Base-by-base conservation (phyloP, 768 basidiomycete species). In the Megacollybia marginata region DNA sequence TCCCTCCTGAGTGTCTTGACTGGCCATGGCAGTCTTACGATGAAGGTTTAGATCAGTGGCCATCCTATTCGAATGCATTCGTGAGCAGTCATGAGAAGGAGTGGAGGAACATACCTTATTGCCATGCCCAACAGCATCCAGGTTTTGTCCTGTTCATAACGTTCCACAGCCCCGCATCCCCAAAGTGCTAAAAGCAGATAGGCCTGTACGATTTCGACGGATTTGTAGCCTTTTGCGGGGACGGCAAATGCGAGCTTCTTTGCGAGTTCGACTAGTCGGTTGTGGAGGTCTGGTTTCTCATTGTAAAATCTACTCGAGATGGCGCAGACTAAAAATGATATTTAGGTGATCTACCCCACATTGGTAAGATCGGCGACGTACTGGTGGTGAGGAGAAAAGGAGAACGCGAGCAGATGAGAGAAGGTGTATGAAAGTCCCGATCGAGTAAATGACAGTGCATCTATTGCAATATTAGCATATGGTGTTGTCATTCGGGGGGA, bases 1-100 rank as follows among this genome's bases (percentile, higher is more conserved):
- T 33, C 84, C 88, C 60, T 94, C 92, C n/a, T 83, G 72, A 1
- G 85, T 83, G 52, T 91, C 85, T 19, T 75, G 72, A 54, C 73
- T 79, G 18, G 69, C 66, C 38, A 75, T 65, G 1, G 74, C 71
- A 8, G 87, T 86, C 63, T 95, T 94, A 48, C 94, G 83, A 62
- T 98, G 94, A 49, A 99, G 67, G 63, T 97, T 98, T 33, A 99
- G 70, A 66, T 99, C 96, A 12, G 89, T 95, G 9, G 87, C 96
- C 88, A 96, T 93, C 48, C 94, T 91, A 58, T 13, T 43, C 42
- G 47, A 42, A 44, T 33, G 33, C 18, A 46, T n/a, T 28, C 11
- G 18, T 15, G 13, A 16, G 16, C 38, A 28, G 13, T 32, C 33
- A 28, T 15, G 19, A 9, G n/a, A 18, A 9, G 31, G 11, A 47